phyloP scores from a whole-genome alignment of 78 protist genomes.

The Andalucia godoyi region DNA sequence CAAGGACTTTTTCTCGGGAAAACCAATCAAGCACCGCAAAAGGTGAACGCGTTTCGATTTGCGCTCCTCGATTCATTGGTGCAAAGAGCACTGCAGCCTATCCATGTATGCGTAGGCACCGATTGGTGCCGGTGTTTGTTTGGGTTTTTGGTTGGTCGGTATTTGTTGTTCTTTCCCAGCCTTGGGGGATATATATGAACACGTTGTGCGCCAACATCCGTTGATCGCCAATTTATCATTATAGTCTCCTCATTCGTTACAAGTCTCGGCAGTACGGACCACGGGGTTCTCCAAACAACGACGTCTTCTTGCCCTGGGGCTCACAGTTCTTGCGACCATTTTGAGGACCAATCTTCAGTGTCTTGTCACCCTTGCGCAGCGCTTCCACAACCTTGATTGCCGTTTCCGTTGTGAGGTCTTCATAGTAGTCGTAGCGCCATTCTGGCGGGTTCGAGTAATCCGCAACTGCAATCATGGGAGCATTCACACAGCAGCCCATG shows the following conservation, averaged over 20 bases:
- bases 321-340: background rate
- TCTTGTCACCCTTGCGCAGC: background rate
- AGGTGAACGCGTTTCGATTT: too few species aligned
- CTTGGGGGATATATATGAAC: too few species aligned
- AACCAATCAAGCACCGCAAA: too few species aligned
- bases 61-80: too few species aligned
- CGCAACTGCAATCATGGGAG: conserved; percentile 78
- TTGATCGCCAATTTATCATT: too few species aligned
- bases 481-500: conserved; percentile 93
- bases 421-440: conserved; percentile 11
- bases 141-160: too few species aligned
- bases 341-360: background rate
- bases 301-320: background rate
- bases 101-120: too few species aligned
- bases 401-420: conserved; percentile 10
- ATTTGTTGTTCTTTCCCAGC: too few species aligned
- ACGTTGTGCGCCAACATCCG: too few species aligned
- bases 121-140: too few species aligned
- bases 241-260: background rate
- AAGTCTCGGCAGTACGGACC: background rate
- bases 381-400: background rate
- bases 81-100: too few species aligned
- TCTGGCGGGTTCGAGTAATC: conserved; percentile 22
- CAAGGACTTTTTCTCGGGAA: too few species aligned
- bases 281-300: background rate